Evolutionary conservation across 2,329 filamentous ascomycete genomes (phyloP), one percentile per base, ranked within the genome.

Genomic region (Pleurostoma richardsiae): DNA sequence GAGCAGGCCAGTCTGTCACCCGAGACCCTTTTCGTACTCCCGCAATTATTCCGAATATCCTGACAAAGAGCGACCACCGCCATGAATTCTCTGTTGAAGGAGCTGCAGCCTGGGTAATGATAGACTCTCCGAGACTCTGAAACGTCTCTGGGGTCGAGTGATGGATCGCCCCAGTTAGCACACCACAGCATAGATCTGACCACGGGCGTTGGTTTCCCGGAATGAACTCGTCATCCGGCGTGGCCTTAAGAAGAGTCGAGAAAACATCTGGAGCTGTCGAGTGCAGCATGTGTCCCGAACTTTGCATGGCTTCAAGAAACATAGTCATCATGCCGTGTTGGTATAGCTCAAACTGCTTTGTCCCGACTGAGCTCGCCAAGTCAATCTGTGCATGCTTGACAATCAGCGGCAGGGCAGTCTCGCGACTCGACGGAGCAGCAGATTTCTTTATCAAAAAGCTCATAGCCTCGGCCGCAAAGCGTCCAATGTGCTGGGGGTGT

Each of bases 381-480:
- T 95, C 89, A 8, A 80, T 68, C 43, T 88, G 79, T 1, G 86
- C 82, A 64, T 90, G 85, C 10, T 77, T 71, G 3, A 95, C 70
- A n/a, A 96, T 83, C 10, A 76, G 68, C 10, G 79, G 73, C 33
- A 99, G 72, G 0, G 90, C 82, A 29, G 74, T 79, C 54, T 92
- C 86, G 54, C 89, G 83, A 53, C 88, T 82, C 46, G 89, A 88
- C 3, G 83, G 79, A 11, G 86, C 79, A 3, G 87, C 91, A 5
- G 91, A 87, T 69, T 96, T 97, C 59, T 90, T 86, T 26, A 99
- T 77, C 26, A 99, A 73, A 60, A 97, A 99, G 55, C 91, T 96
- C 71, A 99, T 79, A 3, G 94, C 89, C 68, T 99, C 94, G 29
- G 94, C 94, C 10, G 92, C 88, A 66, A 97, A 99, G 46, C 91